phyloP scores from a whole-genome alignment of 192 early-diverging fungal genomes.

The Martensiomyces pterosporus region DNA sequence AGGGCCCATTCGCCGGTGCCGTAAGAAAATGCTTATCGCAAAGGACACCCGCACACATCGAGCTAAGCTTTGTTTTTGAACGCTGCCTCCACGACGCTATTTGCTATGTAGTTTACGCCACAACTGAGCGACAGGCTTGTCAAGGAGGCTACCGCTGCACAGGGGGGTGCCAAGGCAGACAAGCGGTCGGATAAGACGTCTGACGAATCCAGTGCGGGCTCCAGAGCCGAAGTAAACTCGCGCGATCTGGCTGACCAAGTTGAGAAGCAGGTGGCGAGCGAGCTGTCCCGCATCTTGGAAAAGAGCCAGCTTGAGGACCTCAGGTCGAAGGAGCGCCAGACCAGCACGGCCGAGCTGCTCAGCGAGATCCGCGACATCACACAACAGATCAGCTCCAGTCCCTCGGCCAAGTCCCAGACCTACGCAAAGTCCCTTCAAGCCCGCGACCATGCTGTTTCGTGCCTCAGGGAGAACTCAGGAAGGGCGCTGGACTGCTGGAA shows the following conservation, averaged over 20 bases:
- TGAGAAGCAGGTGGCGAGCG: conserved; percentile 37
- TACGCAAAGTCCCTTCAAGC: conserved; percentile 16
- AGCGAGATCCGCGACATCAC: conserved; percentile 41
- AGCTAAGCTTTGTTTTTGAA: too few relatives aligned
- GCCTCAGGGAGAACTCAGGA: conserved; percentile 27
- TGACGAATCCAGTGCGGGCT: background rate
- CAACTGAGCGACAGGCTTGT: conserved; percentile 36
- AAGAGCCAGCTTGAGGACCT: conserved; percentile 41
- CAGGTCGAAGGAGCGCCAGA: conserved; percentile 36
- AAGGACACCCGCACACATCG: too few relatives aligned
- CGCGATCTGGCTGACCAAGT: conserved; percentile 22
- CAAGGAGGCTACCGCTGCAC: conserved; percentile 6
- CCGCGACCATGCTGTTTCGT: conserved; percentile 31
- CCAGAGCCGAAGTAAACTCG: conserved; percentile 3
- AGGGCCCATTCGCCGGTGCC: background rate
- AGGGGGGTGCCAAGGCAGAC: conserved; percentile 1
- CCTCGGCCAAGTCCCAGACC: conserved; percentile 10
- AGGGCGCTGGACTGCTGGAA: conserved; percentile 49
- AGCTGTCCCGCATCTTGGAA: conserved; percentile 45
- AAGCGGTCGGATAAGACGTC: conserved; percentile 4
- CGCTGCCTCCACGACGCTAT: background rate
- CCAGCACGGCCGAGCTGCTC: conserved; percentile 39
- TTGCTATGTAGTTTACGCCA: conserved; percentile 33
- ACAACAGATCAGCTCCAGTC: conserved; percentile 23
- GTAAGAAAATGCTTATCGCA: too few relatives aligned